These are phyloP conservation scores for Blastomyces parvus DNA, from an alignment of 2,329 filamentous ascomycete species.

Conservation along the genomic window DNA sequence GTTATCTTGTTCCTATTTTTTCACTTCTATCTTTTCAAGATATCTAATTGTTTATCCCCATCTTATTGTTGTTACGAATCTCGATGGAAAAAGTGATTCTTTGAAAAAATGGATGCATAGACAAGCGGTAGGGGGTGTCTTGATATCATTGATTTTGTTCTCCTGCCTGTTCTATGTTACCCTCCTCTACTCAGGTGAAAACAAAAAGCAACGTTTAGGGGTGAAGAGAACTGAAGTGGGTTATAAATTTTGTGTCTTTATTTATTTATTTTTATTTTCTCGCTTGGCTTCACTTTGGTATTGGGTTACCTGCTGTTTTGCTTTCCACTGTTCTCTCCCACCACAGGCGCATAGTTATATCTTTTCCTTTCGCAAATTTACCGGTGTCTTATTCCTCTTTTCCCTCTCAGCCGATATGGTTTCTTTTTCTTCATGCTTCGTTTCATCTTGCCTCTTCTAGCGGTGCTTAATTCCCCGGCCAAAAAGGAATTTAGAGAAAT, in stretches of 20 bases:
- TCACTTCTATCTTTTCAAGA: not conserved
- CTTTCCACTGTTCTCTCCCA: not conserved
- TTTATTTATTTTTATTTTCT: slow-evolving; percentile 1
- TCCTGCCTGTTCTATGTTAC: not conserved
- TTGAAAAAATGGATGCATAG: not conserved
- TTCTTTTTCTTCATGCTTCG: not conserved
- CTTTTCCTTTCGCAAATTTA: not conserved
- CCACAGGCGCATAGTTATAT: not conserved
- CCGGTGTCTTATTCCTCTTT: not conserved
- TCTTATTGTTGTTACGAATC: not conserved
- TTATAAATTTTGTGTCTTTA: not conserved
- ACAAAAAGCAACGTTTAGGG: not conserved
- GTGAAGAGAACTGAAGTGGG: not conserved
- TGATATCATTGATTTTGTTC: not conserved
- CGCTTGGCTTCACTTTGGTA: not conserved
- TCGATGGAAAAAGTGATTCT: not conserved
- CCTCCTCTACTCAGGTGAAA: not conserved
- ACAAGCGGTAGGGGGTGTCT: not conserved
- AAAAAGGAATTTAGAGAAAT: not conserved
- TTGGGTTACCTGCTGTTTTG: not conserved
- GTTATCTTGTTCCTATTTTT: not conserved
- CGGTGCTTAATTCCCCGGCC: not conserved
- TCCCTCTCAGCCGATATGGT: not conserved
- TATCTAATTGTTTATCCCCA: not conserved
- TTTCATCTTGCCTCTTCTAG: not conserved